phyloP scores from a whole-genome alignment of 1,284 basidiomycete species.

The Vanrija sp. region DNA sequence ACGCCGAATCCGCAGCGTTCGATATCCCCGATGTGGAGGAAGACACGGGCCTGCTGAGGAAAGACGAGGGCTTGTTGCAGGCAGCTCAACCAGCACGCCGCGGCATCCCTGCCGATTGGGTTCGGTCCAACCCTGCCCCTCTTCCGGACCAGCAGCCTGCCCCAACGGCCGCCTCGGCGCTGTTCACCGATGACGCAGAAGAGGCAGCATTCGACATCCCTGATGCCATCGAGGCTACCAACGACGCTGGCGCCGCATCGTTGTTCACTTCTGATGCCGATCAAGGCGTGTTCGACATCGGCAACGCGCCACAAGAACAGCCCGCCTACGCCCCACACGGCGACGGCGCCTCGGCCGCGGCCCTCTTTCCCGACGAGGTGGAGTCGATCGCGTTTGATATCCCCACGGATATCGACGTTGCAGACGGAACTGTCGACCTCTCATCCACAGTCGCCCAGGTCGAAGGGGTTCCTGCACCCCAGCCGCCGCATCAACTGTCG shows the following conservation, averaged over 20 bases:
- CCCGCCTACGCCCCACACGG: neutral
- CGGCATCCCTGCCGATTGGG: no score
- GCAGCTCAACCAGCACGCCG: no score
- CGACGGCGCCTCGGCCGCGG: constrained; percentile 1
- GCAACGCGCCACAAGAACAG: neutral
- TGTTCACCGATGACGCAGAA: constrained; percentile 16
- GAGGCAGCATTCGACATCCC: constrained; percentile 4
- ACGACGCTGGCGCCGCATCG: neutral
- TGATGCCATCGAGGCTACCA: neutral
- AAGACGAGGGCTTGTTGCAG: neutral
- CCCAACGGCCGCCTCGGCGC: constrained; percentile 5
- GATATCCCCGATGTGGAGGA: neutral
- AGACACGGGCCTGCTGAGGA: neutral
- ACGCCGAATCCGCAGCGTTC: neutral
- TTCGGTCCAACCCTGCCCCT: no score
- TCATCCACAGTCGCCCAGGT: neutral
- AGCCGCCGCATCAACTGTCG: neutral
- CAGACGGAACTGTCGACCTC: neutral
- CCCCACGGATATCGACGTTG: neutral
- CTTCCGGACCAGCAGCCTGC: neutral
- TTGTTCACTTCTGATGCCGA: neutral
- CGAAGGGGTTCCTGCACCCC: neutral
- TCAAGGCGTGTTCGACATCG: neutral
- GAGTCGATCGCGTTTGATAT: constrained; percentile 5
- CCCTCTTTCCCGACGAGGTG: constrained; percentile 10